A percentile compares a stretch with the other conserved stretches of the same genome.
Evolutionary conservation across 2,329 filamentous ascomycete genomes (phyloP).

Genomic region (Verticillium albo-atrum): DNA sequence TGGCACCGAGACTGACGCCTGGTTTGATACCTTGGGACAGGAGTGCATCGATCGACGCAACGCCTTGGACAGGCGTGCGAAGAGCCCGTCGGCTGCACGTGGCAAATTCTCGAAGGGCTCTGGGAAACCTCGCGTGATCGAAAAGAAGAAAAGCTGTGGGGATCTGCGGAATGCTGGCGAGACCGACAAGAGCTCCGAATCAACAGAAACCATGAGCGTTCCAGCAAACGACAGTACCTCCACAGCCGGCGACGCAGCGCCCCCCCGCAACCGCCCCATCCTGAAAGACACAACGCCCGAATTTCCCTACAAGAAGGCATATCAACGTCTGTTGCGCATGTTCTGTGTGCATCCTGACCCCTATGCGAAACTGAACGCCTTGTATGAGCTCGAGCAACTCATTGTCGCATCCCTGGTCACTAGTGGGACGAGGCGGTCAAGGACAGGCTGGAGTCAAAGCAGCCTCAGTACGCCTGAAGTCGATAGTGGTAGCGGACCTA

Average conservation of each 20-base stretch:
- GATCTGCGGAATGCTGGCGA: slow-evolving; percentile 54
- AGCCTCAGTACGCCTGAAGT: slow-evolving; percentile 26
- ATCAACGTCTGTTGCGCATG: slow-evolving; percentile 73
- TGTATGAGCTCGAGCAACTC: slow-evolving; percentile 79
- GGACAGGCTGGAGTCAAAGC: slow-evolving; percentile 26
- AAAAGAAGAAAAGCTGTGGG: slow-evolving; percentile 66
- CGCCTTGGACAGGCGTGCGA: slow-evolving; percentile 42
- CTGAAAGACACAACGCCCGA: slow-evolving; percentile 38
- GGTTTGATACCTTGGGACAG: slow-evolving; percentile 69
- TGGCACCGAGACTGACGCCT: slow-evolving; percentile 88
- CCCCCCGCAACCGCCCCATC: not conserved
- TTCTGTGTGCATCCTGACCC: slow-evolving; percentile 90
- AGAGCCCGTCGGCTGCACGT: slow-evolving; percentile 16
- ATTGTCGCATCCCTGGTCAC: slow-evolving; percentile 65
- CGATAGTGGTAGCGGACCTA: slow-evolving; percentile 11
- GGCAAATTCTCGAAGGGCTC: slow-evolving; percentile 25
- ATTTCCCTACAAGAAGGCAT: slow-evolving; percentile 79
- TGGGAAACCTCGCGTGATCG: slow-evolving; percentile 46
- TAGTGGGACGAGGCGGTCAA: slow-evolving; percentile 25
- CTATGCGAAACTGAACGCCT: slow-evolving; percentile 74
- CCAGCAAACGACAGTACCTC: slow-evolving; percentile 37
- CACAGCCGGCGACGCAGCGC: slow-evolving; percentile 29
- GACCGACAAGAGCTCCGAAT: slow-evolving; percentile 30
- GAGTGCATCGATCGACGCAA: slow-evolving; percentile 61
- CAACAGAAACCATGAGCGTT: slow-evolving; percentile 28